A percentile compares a stretch with the other conserved stretches of the same genome.
These are phyloP conservation scores for Tillandsia fasciculata DNA, from an alignment of 176 grass and related monocot genomes.

Conservation along the genomic window DNA sequence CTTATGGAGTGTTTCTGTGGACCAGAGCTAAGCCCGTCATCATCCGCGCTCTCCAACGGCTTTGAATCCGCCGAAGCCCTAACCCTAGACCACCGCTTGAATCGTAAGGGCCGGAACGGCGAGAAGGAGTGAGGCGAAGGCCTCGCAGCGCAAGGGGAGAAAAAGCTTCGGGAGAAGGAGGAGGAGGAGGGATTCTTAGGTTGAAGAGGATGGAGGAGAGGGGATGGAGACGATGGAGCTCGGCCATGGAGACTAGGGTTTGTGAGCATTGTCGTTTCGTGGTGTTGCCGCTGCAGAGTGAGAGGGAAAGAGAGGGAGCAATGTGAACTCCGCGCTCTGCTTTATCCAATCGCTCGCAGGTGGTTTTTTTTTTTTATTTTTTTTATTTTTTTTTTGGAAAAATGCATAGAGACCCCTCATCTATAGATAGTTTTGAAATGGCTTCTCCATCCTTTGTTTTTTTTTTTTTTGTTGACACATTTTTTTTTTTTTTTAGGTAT, in stretches of 20 bases:
- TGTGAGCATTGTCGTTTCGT: constrained; percentile 33
- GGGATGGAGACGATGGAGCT: constrained; percentile 22
- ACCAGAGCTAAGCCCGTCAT: constrained; percentile 16
- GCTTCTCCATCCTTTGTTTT: too few relatives aligned
- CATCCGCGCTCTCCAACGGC: constrained; percentile 1
- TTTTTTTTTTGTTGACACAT: too few relatives aligned
- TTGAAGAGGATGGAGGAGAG: constrained; percentile 11
- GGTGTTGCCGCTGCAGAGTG: not conserved
- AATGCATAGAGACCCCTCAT: too few relatives aligned
- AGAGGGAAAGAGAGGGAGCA: not conserved
- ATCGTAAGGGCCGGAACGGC: constrained; percentile 3
- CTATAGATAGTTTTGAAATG: too few relatives aligned
- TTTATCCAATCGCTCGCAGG: not conserved
- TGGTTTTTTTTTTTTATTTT: too few relatives aligned
- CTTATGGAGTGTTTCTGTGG: constrained; percentile 57
- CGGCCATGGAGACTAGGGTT: constrained; percentile 21
- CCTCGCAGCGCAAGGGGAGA: constrained; percentile 14
- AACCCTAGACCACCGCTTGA: constrained; percentile 3
- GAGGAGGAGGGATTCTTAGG: constrained; percentile 15
- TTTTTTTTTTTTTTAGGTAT: too few relatives aligned
- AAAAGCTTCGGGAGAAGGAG: constrained; percentile 16
- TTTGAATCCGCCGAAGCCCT: constrained; percentile 18
- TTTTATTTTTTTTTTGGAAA: too few relatives aligned
- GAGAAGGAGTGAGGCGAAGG: not conserved
- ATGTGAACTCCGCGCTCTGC: not conserved